Evolutionary conservation across 208 protist species (phyloP).

Genomic region (Wallacemonas sp.): DNA sequence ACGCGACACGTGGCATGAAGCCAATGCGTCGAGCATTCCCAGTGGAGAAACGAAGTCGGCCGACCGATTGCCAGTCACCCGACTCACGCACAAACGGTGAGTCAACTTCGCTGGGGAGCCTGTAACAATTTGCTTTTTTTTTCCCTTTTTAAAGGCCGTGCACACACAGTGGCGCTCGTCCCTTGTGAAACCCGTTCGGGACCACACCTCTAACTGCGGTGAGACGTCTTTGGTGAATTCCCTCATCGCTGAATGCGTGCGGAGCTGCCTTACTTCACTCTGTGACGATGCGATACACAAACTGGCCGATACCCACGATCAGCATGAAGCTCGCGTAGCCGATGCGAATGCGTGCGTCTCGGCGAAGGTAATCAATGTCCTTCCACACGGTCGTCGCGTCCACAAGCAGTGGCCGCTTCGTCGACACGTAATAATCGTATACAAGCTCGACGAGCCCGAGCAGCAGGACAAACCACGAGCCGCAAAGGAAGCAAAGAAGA

Average conservation of each 20-base stretch:
- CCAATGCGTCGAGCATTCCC: too few relatives aligned
- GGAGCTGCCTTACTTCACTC: background rate
- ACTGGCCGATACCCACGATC: slow-evolving; percentile 15
- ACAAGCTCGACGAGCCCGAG: slow-evolving; percentile 38
- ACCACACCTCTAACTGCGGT: too few relatives aligned
- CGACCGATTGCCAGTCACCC: too few relatives aligned
- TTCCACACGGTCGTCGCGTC: slow-evolving; percentile 74
- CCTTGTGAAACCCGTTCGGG: too few relatives aligned
- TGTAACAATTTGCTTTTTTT: slow-evolving; percentile 1
- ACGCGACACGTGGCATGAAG: too few relatives aligned
- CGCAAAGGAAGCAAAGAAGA: slow-evolving; percentile 35
- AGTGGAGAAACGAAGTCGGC: too few relatives aligned
- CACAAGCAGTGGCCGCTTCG: slow-evolving; percentile 41
- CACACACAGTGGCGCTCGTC: too few relatives aligned
- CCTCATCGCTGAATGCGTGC: background rate
- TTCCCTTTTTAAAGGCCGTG: background rate
- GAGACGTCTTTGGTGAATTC: background rate
- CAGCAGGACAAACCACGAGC: slow-evolving; percentile 32
- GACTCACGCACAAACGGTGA: too few relatives aligned
- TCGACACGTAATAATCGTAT: slow-evolving; percentile 49
- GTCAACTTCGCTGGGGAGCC: too few relatives aligned
- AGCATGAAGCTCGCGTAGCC: slow-evolving; percentile 38
- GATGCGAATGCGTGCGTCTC: slow-evolving; percentile 44
- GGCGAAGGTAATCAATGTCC: slow-evolving; percentile 26
- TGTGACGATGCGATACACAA: slow-evolving; percentile 28